Evolutionary conservation across 495 filamentous ascomycete genomes (phyloP).

Genomic region (Penicillium daleae): DNA sequence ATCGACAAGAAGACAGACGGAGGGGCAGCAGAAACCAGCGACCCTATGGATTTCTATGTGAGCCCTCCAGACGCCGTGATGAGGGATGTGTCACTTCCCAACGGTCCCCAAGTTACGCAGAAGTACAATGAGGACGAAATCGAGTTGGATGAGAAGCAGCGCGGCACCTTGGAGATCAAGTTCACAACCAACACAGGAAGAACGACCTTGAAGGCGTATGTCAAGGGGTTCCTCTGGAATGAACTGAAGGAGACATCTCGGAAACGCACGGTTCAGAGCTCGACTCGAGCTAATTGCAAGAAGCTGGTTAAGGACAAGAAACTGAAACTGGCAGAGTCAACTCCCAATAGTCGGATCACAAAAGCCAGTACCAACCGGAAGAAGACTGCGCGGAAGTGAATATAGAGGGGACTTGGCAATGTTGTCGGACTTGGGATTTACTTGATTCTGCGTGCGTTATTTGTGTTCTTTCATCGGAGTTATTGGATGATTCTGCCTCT

Average conservation of each 20-base stretch:
- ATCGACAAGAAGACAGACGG: no score
- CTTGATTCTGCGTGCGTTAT: no score
- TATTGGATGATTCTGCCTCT: no score
- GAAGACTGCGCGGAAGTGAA: not conserved
- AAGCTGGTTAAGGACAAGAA: not conserved
- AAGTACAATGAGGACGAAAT: not conserved
- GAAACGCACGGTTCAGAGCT: not conserved
- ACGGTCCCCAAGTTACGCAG: not conserved
- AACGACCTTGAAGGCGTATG: not conserved
- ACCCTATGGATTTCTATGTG: no score
- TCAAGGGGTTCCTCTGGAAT: not conserved
- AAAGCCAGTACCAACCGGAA: not conserved
- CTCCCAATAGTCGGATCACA: not conserved
- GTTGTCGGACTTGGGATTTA: not conserved
- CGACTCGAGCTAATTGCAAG: no score
- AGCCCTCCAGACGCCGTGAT: not conserved
- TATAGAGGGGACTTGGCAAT: not conserved
- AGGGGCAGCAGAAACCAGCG: not conserved
- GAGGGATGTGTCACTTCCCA: not conserved
- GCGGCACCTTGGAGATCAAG: conserved; percentile 41
- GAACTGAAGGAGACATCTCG: not conserved
- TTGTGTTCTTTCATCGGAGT: no score
- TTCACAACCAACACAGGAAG: not conserved
- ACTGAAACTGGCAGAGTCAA: not conserved
- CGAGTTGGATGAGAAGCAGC: conserved; percentile 53